Evolutionary conservation across 2,329 filamentous ascomycete genomes (phyloP), one percentile per base, ranked within the genome.

Genomic region (Cordyceps cateniannulata): DNA sequence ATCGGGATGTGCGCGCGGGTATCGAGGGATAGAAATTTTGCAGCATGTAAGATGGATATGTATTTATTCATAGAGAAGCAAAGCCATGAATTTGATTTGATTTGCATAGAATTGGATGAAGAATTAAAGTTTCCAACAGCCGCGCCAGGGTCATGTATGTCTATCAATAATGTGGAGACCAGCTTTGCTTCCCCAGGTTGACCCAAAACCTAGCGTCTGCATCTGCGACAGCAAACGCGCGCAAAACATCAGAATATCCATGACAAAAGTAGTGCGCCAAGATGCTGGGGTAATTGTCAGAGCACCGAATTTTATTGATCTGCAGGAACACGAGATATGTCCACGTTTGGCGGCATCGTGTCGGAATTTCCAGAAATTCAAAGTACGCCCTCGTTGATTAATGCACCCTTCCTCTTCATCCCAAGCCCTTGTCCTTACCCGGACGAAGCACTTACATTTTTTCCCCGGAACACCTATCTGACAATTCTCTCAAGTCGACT

Each of bases 311-410:
- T 16, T 24, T 22, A 18, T 14, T 12, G 7, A 24, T 22, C 2
- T 44, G 3, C 24, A 59, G 10, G 24, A 5, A 16, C n/a, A 22
- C 2, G 35, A 1, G 50, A 1, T 57, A 92, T 93, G 89, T 93
- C 90, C 24, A 93, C 89, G 1, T 93, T 93, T 71, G 80, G 88
- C 66, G 89, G 89, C 55, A 73, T 86, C 40, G 77, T 92, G 61
- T 73, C 78, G 74, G 91, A 96, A 69, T 96, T 96, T 66, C 90
- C 90, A 4, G 83, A 86, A 45, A 92, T 96, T 62, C 79, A 87
- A 67, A 87, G 86, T 86, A 65, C 67, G 75, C 65, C n/a, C n/a
- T n/a, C n/a, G n/a, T 12, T 24, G 25, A 38, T 54, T 24, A 8
- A 55, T 20, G 40, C 16, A 18, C 40, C 18, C 18, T 35, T n/a